Percentiles rank a stretch among this genome's conserved stretches.
Conservation (phyloP, 2,329 filamentous ascomycete genomes). For the Colletotrichum sp. region DNA sequence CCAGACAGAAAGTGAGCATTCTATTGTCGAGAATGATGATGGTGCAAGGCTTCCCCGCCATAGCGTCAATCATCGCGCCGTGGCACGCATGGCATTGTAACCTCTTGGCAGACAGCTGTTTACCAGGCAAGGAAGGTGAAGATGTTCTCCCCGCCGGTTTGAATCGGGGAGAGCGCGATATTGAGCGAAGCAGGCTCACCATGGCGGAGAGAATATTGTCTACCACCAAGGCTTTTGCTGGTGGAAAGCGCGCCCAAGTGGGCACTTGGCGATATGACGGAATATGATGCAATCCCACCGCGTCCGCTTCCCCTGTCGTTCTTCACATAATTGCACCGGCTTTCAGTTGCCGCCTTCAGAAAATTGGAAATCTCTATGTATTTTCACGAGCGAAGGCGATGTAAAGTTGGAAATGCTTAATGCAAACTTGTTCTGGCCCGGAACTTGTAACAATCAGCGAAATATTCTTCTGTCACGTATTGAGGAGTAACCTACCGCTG, state of each 20-base stretch:
- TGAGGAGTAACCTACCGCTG: too few relatives aligned
- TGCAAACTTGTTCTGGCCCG: too few relatives aligned
- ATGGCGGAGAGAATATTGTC: not conserved
- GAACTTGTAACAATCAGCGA: too few relatives aligned
- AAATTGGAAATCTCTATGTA: too few relatives aligned
- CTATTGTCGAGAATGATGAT: not conserved
- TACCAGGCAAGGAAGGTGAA: not conserved
- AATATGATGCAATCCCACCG: not conserved
- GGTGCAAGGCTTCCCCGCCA: not conserved
- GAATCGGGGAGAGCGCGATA: not conserved
- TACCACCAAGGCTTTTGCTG: not conserved
- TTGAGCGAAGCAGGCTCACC: too few relatives aligned
- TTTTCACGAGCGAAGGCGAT: too few relatives aligned
- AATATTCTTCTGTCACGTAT: too few relatives aligned
- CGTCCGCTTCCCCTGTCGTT: too few relatives aligned
- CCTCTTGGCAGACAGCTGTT: not conserved
- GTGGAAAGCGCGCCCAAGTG: not conserved
- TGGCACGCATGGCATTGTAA: not conserved
- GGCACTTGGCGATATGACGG: not conserved
- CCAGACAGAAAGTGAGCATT: not conserved
- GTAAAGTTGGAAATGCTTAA: too few relatives aligned
- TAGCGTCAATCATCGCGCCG: not conserved
- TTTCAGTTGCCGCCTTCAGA: too few relatives aligned
- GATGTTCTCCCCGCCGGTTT: rapidly evolving
- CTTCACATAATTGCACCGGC: too few relatives aligned